A percentile compares a stretch with the other conserved stretches of the same genome.
phyloP scores from a whole-genome alignment of 1,284 basidiomycete genomes.

The Ceratobasidium sp. region DNA sequence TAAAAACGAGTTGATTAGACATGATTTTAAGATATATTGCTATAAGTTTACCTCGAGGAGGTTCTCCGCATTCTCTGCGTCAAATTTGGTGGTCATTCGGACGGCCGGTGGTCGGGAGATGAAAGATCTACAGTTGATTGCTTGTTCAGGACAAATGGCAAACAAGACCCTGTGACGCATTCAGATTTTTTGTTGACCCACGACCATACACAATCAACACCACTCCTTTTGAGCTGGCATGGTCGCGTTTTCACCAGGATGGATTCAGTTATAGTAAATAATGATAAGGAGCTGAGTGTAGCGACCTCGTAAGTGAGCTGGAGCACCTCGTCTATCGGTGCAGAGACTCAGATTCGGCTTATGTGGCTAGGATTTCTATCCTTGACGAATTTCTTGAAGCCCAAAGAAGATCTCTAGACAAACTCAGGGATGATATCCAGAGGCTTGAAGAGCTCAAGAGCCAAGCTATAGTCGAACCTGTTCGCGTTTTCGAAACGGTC shows the following conservation, averaged over 20 bases:
- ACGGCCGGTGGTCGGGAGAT: constrained; percentile 6
- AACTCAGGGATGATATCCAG: constrained; percentile 6
- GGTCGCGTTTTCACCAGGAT: constrained; percentile 8
- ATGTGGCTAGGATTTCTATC: constrained; percentile 18
- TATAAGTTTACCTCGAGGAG: constrained; percentile 76
- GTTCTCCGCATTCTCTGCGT: constrained; percentile 90
- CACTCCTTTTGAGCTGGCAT: constrained; percentile 39
- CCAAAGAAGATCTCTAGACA: constrained; percentile 7
- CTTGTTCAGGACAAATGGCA: constrained; percentile 9
- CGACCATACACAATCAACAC: constrained; percentile 3
- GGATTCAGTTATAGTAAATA: constrained; percentile 16
- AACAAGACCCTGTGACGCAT: constrained; percentile 28
- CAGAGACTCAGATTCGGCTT: not conserved
- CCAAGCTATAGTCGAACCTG: constrained; percentile 25
- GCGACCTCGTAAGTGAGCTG: constrained; percentile 19
- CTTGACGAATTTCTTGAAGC: constrained; percentile 43
- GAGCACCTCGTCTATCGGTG: not conserved
- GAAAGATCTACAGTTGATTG: not conserved
- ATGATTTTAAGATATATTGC: constrained; percentile 44
- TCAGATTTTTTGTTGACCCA: constrained; percentile 39
- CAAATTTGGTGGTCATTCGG: constrained; percentile 70
- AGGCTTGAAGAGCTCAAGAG: constrained; percentile 38
- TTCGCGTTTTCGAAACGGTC: constrained; percentile 1
- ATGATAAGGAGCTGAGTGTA: not conserved
- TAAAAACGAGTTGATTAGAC: constrained; percentile 56